phyloP scores from a whole-genome alignment of 140 eudicot genomes.

The Stevia rebaudiana region DNA sequence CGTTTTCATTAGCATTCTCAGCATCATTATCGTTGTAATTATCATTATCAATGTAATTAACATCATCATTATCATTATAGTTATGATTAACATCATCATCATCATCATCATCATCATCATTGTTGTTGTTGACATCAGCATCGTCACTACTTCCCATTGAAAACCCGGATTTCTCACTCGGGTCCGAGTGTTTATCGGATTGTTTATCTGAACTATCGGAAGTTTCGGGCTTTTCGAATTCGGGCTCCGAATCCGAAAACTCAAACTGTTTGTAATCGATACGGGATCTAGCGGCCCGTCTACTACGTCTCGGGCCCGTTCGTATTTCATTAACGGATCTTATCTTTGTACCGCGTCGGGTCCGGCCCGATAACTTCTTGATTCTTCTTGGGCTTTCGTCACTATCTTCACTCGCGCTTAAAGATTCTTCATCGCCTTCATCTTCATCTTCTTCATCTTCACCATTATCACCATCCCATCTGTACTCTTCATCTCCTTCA shows the following conservation, averaged over 20 bases:
- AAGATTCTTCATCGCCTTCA: constrained; percentile 51
- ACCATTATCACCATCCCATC: constrained; percentile 55
- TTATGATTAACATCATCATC: constrained; percentile 21
- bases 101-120: constrained; percentile 23
- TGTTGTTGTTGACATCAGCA: constrained; percentile 29
- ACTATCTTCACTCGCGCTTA: constrained; percentile 63
- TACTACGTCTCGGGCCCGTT: constrained; percentile 66
- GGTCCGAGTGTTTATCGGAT: constrained; percentile 30
- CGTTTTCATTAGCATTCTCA: constrained; percentile 21
- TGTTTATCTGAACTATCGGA: constrained; percentile 35
- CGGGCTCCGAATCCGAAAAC: constrained; percentile 64
- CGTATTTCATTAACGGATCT: constrained; percentile 51
- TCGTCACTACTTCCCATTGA: constrained; percentile 52
- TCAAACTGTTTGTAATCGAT: constrained; percentile 65
- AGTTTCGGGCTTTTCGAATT: constrained; percentile 43
- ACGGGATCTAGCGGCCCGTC: constrained; percentile 58
- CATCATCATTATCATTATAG: constrained; percentile 15
- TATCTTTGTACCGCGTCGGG: constrained; percentile 50
- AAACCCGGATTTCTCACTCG: constrained; percentile 40
- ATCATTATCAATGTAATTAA: constrained; percentile 21
- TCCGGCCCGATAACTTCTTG: constrained; percentile 45
- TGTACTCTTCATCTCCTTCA: constrained; percentile 89
- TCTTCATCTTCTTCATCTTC: constrained; percentile 75
- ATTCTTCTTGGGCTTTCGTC: constrained; percentile 37
- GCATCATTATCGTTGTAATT: constrained; percentile 18